Conservation (phyloP, 2,329 filamentous ascomycete species). For the Cytospora chrysosperma region DNA sequence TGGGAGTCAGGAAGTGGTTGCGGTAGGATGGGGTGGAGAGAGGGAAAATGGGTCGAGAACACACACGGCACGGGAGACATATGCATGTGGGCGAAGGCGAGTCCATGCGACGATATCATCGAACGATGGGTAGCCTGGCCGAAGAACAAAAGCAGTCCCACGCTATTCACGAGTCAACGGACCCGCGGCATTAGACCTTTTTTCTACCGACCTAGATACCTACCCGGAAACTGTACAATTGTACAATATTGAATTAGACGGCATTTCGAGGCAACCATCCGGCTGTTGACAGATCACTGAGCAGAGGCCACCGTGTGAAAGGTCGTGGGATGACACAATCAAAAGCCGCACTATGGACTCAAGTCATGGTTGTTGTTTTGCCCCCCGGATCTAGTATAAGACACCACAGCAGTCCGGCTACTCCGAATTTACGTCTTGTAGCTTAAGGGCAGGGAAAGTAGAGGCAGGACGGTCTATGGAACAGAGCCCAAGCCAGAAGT, state of each 20-base stretch:
- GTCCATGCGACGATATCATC: constrained; percentile 13
- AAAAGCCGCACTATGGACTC: background rate
- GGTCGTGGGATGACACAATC: background rate
- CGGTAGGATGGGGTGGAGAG: constrained; percentile 17
- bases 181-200: constrained; percentile 48
- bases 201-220: constrained; percentile 40
- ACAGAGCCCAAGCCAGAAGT: background rate
- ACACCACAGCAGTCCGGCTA: background rate
- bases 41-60: constrained; percentile 26
- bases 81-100: constrained; percentile 12
- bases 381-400: background rate
- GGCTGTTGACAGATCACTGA: background rate
- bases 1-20: constrained; percentile 15
- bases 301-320: background rate
- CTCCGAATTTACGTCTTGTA: background rate
- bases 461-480: background rate
- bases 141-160: constrained; percentile 20
- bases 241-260: constrained; percentile 56
- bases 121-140: constrained; percentile 17
- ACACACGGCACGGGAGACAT: constrained; percentile 12
- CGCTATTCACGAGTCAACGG: constrained; percentile 31
- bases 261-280: constrained; percentile 12
- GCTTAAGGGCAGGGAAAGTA: background rate
- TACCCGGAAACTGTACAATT: constrained; percentile 46
- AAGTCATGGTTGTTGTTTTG: background rate